Base-by-base conservation (phyloP, 1,139 yeast species). In the Scheffersomyces insectosa region DNA sequence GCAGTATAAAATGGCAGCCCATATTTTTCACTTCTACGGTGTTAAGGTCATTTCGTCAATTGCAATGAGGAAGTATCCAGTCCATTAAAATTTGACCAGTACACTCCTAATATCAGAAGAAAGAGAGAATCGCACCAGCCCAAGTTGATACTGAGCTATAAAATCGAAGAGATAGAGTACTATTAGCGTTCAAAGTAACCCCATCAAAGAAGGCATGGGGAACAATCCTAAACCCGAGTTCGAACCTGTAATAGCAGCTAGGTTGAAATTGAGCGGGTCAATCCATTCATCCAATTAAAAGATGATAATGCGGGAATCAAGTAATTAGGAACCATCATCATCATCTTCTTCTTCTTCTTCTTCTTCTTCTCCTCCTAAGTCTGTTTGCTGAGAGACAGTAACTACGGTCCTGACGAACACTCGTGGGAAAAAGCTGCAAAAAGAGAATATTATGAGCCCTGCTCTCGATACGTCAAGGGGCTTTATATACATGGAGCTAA, bases 121-220 rank as follows among this genome's bases (percentile, higher is more conserved):
- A 69, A 2, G 62, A 73, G 11, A 70, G 28, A 0, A 70, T 9
- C 16, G 65, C 51, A 1, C 78, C 78, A 69, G 70, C 39, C 48
- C 65, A 71, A 40, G 60, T 65, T 47, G 70, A 71, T n/a, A 60
- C 63, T 44, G 68, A 67, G 1, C 75, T 66, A 50, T 62, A 72
- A 45, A 70, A 53, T 15, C 58, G 63, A n/a, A 46, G n/a, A 25
- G 47, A 51, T 42, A 57, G 52, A 41, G 57, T 37, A 47, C 38
- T 46, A 46, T 49, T 50, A 30, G 31, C 46, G 36, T 44, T 43
- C 37, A 61, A 41, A n/a, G 54, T 41, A 50, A 74, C 75, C 80
- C 82, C 79, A 54, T 80, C 85, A 80, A 76, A 46, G 79, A 53
- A 1, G 82, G 59, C 40, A 75, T 52, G 11, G 86, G 87, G 52